Base-by-base conservation (phyloP, 2,329 filamentous ascomycete species). In the Scortechinia acanthostroma region DNA sequence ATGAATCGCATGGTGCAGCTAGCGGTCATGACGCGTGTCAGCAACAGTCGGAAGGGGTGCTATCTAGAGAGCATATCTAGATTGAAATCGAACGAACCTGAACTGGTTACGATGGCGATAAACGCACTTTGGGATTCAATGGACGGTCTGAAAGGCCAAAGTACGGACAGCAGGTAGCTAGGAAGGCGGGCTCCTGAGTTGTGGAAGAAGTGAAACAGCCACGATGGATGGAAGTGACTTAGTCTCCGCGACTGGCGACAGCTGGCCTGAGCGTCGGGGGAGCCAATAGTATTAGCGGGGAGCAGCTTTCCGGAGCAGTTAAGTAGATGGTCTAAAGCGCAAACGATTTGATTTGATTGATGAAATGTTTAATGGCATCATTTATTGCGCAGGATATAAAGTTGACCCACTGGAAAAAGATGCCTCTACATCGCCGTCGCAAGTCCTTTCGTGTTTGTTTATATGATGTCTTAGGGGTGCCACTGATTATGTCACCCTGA, bases 1-100 rank as follows among this genome's bases (percentile, higher is more conserved):
- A 70, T 67, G 62, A 76, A 62, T 64, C 73, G 74, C 76, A 80
- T 73, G 52, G 49, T 66, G 58, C 51, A 55, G 42, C 49, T 43
- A 48, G 48, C 59, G 6, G 42, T n/a, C n/a, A n/a, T n/a, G 42
- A 28, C 20, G 42, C 22, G 42, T 43, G 20, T 22, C 42, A 48
- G 45, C n/a, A 40, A 50, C 21, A 45, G 42, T 15, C 50, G 25
- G 25, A 30, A 30, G n/a, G 10, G n/a, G 10, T 10, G 10, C 25
- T 10, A 30, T 30, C n/a, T 30, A 10, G 10, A 30, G 10, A 10
- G 25, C 25, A 10, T 10, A 30, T 30, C 10, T 30, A n/a, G 25
- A 30, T 30, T 10, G n/a, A 30, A 30, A 30, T n/a, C 10, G n/a
- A 10, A 30, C 25, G 10, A 10, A 30, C 25, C 25, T 30, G 25